Evolutionary conservation across 306 rosid genomes (phyloP), one percentile per base, ranked within the genome.

Genomic region (Prunus salicina): DNA sequence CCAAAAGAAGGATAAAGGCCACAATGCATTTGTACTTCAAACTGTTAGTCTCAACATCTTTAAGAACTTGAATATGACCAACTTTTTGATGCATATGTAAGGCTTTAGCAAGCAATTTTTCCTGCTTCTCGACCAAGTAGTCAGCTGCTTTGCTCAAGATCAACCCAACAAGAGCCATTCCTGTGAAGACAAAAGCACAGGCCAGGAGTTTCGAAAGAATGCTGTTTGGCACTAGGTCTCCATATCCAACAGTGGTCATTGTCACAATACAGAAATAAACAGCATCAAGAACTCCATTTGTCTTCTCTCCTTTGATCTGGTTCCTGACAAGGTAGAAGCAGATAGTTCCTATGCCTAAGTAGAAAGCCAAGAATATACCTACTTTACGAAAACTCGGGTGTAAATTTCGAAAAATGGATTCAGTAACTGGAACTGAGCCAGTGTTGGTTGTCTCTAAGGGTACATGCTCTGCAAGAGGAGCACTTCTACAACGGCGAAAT

Each of bases 171-270:
- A 87, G 46, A 64, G 88, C 87, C 87, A 87, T 75, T 69, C 91
- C 91, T 2, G 82, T 16, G 82, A 87, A 87, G 43, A 79, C 88
- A n/a, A 82, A 87, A 41, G 80, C 87, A 76, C 88, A 82, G 34
- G 88, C 91, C 3, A 87, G 83, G 8, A 87, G 78, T 27, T 87
- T 87, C 9, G 88, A 52, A 11, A 65, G 38, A 16, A 24, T 32
- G 20, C 68, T 84, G 71, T 74, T 66, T 0, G 91, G 91, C 24
- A 84, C 87, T 2, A 87, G 72, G 61, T 87, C 91, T 41, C 91
- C 91, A 69, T 87, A 87, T 64, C 91, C 88, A 3, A 87, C 78
- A 11, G 91, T 87, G 27, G 91, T 83, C 91, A 87, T 87, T 46
- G 91, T 87, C 61, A 87, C 91, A 52, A 78, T 66, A 70, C 80